These are phyloP conservation scores for Gautieria morchelliformis DNA, from an alignment of 768 basidiomycete genomes.

Conservation along the genomic window DNA sequence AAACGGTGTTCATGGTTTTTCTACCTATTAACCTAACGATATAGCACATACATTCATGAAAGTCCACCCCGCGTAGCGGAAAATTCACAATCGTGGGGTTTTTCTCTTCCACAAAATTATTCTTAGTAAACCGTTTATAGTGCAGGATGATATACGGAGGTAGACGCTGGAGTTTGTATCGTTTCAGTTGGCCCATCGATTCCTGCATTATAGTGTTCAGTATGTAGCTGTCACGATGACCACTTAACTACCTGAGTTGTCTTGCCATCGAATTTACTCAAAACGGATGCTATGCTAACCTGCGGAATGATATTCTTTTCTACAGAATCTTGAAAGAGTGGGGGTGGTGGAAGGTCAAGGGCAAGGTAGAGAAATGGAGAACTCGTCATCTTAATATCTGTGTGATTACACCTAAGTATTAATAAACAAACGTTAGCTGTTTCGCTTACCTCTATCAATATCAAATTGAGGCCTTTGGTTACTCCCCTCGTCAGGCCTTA, in stretches of 20 bases:
- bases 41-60: constrained; percentile 71
- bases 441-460: constrained; percentile 73
- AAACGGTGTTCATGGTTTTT: constrained; percentile 4
- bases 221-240: neutral
- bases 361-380: constrained; percentile 96
- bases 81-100: constrained; percentile 99
- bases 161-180: constrained; percentile 83
- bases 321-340: constrained; percentile 89
- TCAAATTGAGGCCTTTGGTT: constrained; percentile 86
- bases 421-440: no score
- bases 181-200: constrained; percentile 70
- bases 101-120: constrained; percentile 94
- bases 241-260: constrained; percentile 63
- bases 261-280: constrained; percentile 89
- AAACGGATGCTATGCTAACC: constrained; percentile 80
- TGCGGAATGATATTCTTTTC: constrained; percentile 99
- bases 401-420: neutral
- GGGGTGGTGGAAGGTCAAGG: constrained; percentile 94
- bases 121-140: constrained; percentile 95
- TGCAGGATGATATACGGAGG: constrained; percentile 92
- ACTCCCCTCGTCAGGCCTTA: constrained; percentile 66
- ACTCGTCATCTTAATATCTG: constrained; percentile 75
- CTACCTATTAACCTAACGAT: constrained; percentile 11
- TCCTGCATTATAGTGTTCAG: constrained; percentile 43
- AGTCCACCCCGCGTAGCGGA: constrained; percentile 86